Base-by-base conservation (phyloP, 129 eudicot species). In the Logfia minima region DNA sequence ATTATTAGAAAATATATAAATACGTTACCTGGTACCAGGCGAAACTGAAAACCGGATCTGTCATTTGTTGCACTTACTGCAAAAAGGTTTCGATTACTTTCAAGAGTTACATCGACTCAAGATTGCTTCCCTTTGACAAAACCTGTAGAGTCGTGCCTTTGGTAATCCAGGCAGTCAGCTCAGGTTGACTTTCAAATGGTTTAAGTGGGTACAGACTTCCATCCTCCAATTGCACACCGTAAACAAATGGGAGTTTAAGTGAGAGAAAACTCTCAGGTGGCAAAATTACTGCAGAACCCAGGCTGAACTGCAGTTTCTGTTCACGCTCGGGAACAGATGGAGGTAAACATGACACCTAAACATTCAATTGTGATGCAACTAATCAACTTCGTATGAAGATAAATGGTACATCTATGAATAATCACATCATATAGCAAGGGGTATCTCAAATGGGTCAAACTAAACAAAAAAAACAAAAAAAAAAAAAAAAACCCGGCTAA, bases 201-300 rank as follows among this genome's bases (percentile, higher is more conserved):
- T 63, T 83, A 52, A 94, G 91, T 31, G 98, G 87, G 76, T 81
- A 79, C 60, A 80, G 32, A 45, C 83, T 88, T 80, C 85, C 96
- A 80, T 89, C 92, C 52, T 87, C 90, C 65, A 87, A 56, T 74
- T 89, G 75, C 59, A 87, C 86, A 35, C 93, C 96, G 52, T 94
- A 94, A 59, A 89, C 88, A 79, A 94, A 91, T n/a, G 98, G 98
- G 62, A 94, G 97, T 81, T 90, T 87, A 48, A 94, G 83, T 39
- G 98, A 94, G 62, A 94, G 85, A 66, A 94, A 91, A 85, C 97
- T 94, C 74, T 94, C 98, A 19, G 97, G 96, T n/a, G 97, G 97
- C 79, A 94, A 83, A 69, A 89, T 83, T 80, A 89, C 93, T 14
- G 70, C 87, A 75, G 90, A 85, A 29, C 96, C 98, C 84, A 91